These are phyloP conservation scores for Rhizophagus prolifer DNA, from an alignment of 192 early-diverging fungal genomes.

Conservation along the genomic window DNA sequence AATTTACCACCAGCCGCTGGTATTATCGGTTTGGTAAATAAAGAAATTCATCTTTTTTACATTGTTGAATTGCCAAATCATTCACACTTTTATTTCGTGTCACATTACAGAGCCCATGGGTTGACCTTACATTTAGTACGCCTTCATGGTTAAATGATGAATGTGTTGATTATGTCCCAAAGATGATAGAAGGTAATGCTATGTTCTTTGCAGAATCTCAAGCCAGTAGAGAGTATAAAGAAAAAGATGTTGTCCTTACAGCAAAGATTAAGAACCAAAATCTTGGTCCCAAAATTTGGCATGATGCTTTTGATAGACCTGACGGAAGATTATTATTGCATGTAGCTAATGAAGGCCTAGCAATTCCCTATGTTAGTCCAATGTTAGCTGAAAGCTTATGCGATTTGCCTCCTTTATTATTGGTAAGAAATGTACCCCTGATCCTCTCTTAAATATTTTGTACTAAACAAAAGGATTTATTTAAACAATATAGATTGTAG, in stretches of 20 bases:
- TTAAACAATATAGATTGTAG: slow-evolving; percentile 35
- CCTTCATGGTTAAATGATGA: background rate
- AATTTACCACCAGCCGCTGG: too few relatives aligned
- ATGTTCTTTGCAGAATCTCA: slow-evolving; percentile 22
- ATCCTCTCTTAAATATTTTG: background rate
- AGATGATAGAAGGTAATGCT: background rate
- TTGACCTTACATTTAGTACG: too few relatives aligned
- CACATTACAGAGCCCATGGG: too few relatives aligned
- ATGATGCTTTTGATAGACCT: slow-evolving; percentile 29
- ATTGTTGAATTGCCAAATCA: too few relatives aligned
- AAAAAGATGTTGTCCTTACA: slow-evolving; percentile 24
- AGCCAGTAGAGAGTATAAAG: slow-evolving; percentile 32
- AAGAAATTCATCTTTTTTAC: too few relatives aligned
- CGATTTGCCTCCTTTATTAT: slow-evolving; percentile 41
- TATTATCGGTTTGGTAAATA: too few relatives aligned
- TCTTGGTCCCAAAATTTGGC: background rate
- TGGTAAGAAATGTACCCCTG: slow-evolving; percentile 34
- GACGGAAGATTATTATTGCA: slow-evolving; percentile 46
- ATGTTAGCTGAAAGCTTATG: slow-evolving; percentile 38
- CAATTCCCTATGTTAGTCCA: slow-evolving; percentile 50
- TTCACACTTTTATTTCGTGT: too few relatives aligned
- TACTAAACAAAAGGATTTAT: background rate
- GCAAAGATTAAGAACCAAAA: slow-evolving; percentile 25
- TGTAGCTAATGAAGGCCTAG: slow-evolving; percentile 42
- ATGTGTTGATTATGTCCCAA: slow-evolving; percentile 45